phyloP scores from a whole-genome alignment of 495 filamentous ascomycete genomes.

The Hypoxylon intermedium region DNA sequence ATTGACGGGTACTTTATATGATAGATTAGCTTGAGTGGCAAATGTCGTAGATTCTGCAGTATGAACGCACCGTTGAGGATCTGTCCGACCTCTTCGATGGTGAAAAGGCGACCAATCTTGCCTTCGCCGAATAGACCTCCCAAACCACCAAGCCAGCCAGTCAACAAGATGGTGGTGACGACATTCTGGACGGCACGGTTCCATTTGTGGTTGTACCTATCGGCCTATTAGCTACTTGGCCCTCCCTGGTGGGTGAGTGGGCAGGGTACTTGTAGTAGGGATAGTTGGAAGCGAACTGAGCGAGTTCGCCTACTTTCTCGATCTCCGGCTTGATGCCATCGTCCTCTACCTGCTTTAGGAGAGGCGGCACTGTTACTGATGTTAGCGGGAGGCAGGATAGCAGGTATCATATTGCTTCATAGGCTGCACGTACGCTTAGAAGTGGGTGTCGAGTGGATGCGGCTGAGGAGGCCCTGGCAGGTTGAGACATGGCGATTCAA shows the following conservation, averaged over 20 bases:
- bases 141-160: constrained; percentile 76
- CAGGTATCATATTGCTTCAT: constrained; percentile 13
- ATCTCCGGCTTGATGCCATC: constrained; percentile 64
- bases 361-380: constrained; percentile 43
- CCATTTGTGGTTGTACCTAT: constrained; percentile 83
- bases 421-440: constrained; percentile 72
- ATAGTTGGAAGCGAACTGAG: constrained; percentile 74
- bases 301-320: constrained; percentile 64
- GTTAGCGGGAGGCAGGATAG: constrained; percentile 10
- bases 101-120: constrained; percentile 70
- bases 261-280: constrained; percentile 86
- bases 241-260: neutral
- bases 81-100: constrained; percentile 84
- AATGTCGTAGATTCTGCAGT: neutral
- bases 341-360: constrained; percentile 62
- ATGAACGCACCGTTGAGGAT: constrained; percentile 69
- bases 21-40: constrained; percentile 7
- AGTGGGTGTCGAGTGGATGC: constrained; percentile 84
- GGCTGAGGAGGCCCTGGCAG: constrained; percentile 80
- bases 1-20: constrained; percentile 82
- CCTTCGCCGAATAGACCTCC: constrained; percentile 48
- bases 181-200: constrained; percentile 82
- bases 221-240: constrained; percentile 1
- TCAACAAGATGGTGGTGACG: constrained; percentile 73
- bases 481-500: constrained; percentile 71